phyloP scores from a whole-genome alignment of 805 yeast genomes.

The Danielozyma ontarioensis region DNA sequence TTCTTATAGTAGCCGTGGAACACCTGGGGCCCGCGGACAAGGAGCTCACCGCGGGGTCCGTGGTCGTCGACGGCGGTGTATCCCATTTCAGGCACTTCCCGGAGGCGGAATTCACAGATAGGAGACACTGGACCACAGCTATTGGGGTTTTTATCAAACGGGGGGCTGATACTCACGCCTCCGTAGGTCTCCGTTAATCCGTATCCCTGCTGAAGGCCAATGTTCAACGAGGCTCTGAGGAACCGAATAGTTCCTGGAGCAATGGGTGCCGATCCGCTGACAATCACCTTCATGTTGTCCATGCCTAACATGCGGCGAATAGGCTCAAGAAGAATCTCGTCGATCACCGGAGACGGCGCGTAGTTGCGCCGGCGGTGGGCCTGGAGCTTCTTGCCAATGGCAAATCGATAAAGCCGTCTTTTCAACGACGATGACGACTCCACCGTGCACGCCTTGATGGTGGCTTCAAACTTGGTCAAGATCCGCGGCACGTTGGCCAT shows the following conservation, averaged over 20 bases:
- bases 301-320: constrained; percentile 27
- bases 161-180: constrained; percentile 12
- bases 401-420: constrained; percentile 8
- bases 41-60: constrained; percentile 24
- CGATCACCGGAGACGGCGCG: constrained; percentile 1
- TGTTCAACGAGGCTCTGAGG: constrained; percentile 18
- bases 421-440: constrained; percentile 13
- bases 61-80: constrained; percentile 15
- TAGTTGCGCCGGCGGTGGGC: constrained; percentile 7
- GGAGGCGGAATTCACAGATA: constrained; percentile 14
- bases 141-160: constrained; percentile 17
- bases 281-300: constrained; percentile 19
- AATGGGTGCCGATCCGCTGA: constrained; percentile 25
- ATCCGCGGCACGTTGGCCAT: constrained; percentile 23
- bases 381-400: constrained; percentile 9
- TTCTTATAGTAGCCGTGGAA: constrained; percentile 21
- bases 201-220: constrained; percentile 27
- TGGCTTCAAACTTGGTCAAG: constrained; percentile 20
- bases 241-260: constrained; percentile 15
- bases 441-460: constrained; percentile 19
- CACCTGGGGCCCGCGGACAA: constrained; percentile 21
- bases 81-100: constrained; percentile 20
- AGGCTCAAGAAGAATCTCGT: constrained; percentile 6
- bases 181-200: constrained; percentile 30
- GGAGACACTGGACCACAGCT: constrained; percentile 18